Evolutionary conservation across 2,329 filamentous ascomycete genomes (phyloP).

Genomic region (Pestalotiopsis fici): DNA sequence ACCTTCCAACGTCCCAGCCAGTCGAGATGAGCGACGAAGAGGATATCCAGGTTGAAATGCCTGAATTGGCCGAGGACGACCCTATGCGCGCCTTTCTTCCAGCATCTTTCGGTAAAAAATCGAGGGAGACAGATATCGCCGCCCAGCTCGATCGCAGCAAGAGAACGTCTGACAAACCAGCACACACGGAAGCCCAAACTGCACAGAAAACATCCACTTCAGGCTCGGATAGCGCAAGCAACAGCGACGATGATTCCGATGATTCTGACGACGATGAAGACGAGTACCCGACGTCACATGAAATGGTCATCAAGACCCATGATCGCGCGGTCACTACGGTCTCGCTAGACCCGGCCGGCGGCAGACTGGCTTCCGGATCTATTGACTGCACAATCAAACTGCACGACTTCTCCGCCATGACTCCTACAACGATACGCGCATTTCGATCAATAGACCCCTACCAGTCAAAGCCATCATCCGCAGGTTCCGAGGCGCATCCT

Average conservation of each 20-base stretch:
- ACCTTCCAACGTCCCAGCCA: neutral
- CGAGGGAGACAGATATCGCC: slow-evolving; percentile 70
- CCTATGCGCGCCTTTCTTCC: slow-evolving; percentile 79
- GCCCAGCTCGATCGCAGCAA: slow-evolving; percentile 81
- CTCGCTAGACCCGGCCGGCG: slow-evolving; percentile 82
- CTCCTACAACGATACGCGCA: slow-evolving; percentile 87
- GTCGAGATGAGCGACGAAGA: slow-evolving; percentile 60
- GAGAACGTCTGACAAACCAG: slow-evolving; percentile 47
- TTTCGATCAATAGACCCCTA: slow-evolving; percentile 93
- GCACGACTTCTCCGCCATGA: slow-evolving; percentile 95
- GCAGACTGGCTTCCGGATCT: slow-evolving; percentile 84
- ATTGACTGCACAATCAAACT: slow-evolving; percentile 90
- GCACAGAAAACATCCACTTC: slow-evolving; percentile 24
- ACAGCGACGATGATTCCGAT: slow-evolving; percentile 49
- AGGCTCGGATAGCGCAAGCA: slow-evolving; percentile 27
- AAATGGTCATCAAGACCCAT: slow-evolving; percentile 90
- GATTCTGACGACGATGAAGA: slow-evolving; percentile 75
- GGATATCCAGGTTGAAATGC: slow-evolving; percentile 57
- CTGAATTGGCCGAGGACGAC: slow-evolving; percentile 61
- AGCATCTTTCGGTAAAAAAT: slow-evolving; percentile 81
- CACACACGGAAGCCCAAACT: slow-evolving; percentile 27
- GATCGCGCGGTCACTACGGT: slow-evolving; percentile 83
- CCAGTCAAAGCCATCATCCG: slow-evolving; percentile 68
- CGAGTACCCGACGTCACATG: slow-evolving; percentile 89
- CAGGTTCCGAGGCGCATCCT: slow-evolving; percentile 80